Conservation (phyloP, 2,329 filamentous ascomycete species). For the Orbilia blumenaviensis region DNA sequence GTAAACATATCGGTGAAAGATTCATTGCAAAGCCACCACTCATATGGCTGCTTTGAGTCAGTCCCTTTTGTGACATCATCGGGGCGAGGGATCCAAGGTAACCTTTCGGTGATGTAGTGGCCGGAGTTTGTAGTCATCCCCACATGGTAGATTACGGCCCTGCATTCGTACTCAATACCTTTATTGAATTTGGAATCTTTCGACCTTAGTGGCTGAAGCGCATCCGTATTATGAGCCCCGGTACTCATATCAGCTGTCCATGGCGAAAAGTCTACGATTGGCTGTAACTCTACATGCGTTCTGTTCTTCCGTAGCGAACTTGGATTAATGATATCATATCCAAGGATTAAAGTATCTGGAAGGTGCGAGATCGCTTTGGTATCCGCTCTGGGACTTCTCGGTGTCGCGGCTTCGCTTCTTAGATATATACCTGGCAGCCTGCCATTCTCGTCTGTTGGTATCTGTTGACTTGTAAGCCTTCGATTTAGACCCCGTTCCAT, state of each 20-base stretch:
- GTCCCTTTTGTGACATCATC: not conserved
- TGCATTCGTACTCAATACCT: slow-evolving; percentile 12
- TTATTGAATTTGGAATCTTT: not conserved
- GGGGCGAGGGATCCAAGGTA: slow-evolving; percentile 18
- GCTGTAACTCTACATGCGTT: slow-evolving; percentile 3
- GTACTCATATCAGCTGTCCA: slow-evolving; percentile 1
- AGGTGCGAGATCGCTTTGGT: slow-evolving; percentile 11
- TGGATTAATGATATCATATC: slow-evolving; percentile 17
- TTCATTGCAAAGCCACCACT: slow-evolving; percentile 37
- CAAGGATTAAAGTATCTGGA: slow-evolving; percentile 5
- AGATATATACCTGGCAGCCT: not conserved
- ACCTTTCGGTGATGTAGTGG: slow-evolving; percentile 3
- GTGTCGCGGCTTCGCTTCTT: not conserved
- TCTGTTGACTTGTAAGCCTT: not conserved
- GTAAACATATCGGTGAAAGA: slow-evolving; percentile 13
- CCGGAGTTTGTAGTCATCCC: not conserved
- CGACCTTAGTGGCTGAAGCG: not conserved
- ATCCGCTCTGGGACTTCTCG: not conserved
- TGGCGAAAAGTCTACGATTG: not conserved
- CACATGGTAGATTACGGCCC: slow-evolving; percentile 17
- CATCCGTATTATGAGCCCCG: not conserved
- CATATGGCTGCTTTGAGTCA: not conserved
- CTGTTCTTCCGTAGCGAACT: not conserved
- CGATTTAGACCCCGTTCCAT: not conserved
- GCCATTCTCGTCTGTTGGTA: not conserved